Conservation (phyloP, 768 basidiomycete genomes). For the Auriscalpium vulgare region DNA sequence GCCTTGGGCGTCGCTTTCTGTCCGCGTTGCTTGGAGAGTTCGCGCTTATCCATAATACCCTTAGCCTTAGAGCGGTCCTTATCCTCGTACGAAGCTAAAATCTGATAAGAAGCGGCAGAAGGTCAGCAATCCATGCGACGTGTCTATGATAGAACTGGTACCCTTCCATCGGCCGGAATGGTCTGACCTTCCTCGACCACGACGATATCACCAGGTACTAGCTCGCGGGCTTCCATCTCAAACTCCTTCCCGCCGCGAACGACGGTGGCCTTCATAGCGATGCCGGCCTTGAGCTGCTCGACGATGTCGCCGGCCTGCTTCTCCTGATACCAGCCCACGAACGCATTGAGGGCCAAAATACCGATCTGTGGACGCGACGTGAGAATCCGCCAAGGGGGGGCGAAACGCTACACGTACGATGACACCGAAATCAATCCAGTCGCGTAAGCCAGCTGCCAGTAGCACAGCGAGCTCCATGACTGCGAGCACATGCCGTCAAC, state of each 20-base stretch:
- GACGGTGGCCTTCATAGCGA: conserved; percentile 32
- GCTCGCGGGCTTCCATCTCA: conserved; percentile 35
- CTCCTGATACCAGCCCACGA: conserved; percentile 39
- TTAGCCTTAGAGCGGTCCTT: conserved; percentile 26
- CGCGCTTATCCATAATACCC: conserved; percentile 21
- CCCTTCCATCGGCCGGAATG: conserved; percentile 37
- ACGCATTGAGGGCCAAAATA: conserved; percentile 34
- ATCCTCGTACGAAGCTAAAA: conserved; percentile 32
- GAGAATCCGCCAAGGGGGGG: not conserved
- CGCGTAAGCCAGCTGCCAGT: conserved; percentile 35
- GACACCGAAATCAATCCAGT: conserved; percentile 44
- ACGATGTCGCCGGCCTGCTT: conserved; percentile 44
- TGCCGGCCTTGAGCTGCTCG: conserved; percentile 39
- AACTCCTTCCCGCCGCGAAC: conserved; percentile 33
- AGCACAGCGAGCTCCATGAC: conserved; percentile 42
- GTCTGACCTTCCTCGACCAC: conserved; percentile 37
- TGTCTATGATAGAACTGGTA: not conserved
- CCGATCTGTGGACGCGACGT: conserved; percentile 23
- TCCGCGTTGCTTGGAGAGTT: no score
- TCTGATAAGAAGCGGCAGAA: conserved; percentile 16
- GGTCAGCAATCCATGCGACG: not conserved
- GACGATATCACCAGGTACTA: conserved; percentile 38
- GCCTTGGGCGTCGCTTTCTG: not conserved
- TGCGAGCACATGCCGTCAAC: not conserved
- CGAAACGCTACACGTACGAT: conserved; percentile 25